A percentile compares a stretch with the other conserved stretches of the same genome.
phyloP scores from a whole-genome alignment of 2,329 filamentous ascomycete species.

The Lizonia empirigonia region DNA sequence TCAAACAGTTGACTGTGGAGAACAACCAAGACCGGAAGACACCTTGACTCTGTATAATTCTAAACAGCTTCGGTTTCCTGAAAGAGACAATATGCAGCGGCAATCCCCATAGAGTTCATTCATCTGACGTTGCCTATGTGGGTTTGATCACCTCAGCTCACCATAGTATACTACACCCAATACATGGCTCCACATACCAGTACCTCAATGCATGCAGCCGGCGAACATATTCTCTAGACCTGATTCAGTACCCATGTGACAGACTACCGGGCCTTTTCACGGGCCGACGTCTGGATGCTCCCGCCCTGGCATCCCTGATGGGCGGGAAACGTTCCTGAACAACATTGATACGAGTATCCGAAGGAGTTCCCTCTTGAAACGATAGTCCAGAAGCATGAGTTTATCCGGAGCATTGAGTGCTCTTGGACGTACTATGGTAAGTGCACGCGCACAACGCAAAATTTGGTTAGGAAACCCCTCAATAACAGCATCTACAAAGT shows the following conservation, averaged over 20 bases:
- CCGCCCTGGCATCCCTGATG: not conserved
- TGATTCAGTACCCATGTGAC: slow-evolving; percentile 1
- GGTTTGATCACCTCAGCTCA: not conserved
- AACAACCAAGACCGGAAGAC: not conserved
- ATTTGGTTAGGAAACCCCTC: not conserved
- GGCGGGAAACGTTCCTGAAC: not conserved
- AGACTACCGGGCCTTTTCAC: slow-evolving; percentile 11
- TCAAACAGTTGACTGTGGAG: not conserved
- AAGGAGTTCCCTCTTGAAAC: not conserved
- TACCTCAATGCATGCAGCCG: not conserved
- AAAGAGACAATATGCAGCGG: not conserved
- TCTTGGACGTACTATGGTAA: not conserved
- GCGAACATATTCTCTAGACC: slow-evolving; percentile 1
- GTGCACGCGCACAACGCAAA: not conserved
- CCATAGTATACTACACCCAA: not conserved
- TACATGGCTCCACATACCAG: slow-evolving; percentile 2
- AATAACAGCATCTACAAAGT: not conserved
- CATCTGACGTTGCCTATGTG: not conserved
- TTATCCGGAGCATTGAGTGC: not conserved
- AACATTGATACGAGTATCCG: not conserved
- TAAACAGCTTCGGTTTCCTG: not conserved
- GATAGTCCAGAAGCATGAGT: too few relatives aligned
- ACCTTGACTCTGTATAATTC: not conserved
- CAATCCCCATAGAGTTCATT: not conserved
- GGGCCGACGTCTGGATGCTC: slow-evolving; percentile 7